Percentiles rank a stretch among this genome's conserved stretches.
These are phyloP conservation scores for Paracamarosporium sp. DNA, from an alignment of 2,329 filamentous ascomycete species.

Conservation along the genomic window DNA sequence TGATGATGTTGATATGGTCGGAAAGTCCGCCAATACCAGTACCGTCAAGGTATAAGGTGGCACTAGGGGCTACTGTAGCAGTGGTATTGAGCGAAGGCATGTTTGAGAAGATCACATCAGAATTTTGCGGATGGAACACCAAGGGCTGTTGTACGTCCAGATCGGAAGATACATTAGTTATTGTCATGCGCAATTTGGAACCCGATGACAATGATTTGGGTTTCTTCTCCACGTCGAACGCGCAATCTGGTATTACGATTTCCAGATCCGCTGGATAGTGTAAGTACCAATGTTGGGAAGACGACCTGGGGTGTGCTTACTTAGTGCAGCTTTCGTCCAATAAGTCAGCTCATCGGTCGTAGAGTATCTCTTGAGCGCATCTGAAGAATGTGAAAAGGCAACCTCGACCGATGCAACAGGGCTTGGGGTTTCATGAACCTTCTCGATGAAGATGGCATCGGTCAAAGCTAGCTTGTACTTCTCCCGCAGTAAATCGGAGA, in stretches of 20 bases:
- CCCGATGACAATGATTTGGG: slow-evolving; percentile 60
- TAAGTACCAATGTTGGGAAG: slow-evolving; percentile 9
- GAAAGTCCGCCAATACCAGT: slow-evolving; percentile 72
- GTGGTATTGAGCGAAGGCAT: not conserved
- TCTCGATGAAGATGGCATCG: slow-evolving; percentile 63
- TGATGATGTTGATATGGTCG: slow-evolving; percentile 69
- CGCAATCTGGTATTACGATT: slow-evolving; percentile 72
- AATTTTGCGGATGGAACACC: slow-evolving; percentile 37
- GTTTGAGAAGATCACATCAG: slow-evolving; percentile 28
- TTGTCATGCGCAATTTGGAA: slow-evolving; percentile 63
- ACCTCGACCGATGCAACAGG: slow-evolving; percentile 39
- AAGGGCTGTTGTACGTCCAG: slow-evolving; percentile 32
- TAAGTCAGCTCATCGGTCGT: slow-evolving; percentile 36
- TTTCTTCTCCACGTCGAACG: slow-evolving; percentile 65
- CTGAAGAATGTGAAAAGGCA: slow-evolving; percentile 24
- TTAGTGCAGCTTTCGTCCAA: slow-evolving; percentile 39
- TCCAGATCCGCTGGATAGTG: slow-evolving; percentile 65
- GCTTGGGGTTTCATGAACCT: slow-evolving; percentile 47
- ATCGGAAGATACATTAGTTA: slow-evolving; percentile 60
- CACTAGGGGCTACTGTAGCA: not conserved
- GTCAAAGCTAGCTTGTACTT: slow-evolving; percentile 72
- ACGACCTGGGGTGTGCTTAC: slow-evolving; percentile 23
- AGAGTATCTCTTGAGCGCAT: slow-evolving; percentile 25
- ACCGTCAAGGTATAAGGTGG: slow-evolving; percentile 38
- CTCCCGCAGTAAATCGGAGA: slow-evolving; percentile 74